These are phyloP conservation scores for Rhodotorula sp. DNA, from an alignment of 1,284 basidiomycete genomes.

Conservation along the genomic window DNA sequence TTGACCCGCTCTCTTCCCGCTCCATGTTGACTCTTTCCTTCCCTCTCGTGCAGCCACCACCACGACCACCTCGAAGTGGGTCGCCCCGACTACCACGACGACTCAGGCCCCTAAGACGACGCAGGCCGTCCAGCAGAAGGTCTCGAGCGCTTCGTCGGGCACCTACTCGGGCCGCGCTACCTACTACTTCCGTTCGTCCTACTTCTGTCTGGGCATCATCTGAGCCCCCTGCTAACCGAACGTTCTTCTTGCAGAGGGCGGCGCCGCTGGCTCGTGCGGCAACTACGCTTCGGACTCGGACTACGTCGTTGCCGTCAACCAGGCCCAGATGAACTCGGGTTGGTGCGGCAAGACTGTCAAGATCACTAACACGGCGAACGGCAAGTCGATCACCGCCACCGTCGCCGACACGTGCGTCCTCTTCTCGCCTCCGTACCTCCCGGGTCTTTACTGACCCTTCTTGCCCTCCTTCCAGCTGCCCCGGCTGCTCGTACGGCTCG, in stretches of 20 bases:
- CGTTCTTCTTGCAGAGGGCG: conserved; percentile 37
- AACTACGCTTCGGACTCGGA: conserved; percentile 42
- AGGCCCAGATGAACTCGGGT: conserved; percentile 20
- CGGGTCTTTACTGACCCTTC: conserved; percentile 2
- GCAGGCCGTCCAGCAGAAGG: neutral
- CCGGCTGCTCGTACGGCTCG: conserved; percentile 17
- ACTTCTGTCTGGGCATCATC: too few relatives aligned
- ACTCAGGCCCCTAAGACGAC: conserved; percentile 11
- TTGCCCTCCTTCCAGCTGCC: conserved; percentile 5
- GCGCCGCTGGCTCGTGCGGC: conserved; percentile 50
- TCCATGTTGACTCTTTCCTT: neutral
- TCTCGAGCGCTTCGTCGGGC: conserved; percentile 2
- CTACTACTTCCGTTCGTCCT: conserved; percentile 38
- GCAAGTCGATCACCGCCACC: conserved; percentile 62
- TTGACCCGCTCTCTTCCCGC: neutral
- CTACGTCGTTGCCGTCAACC: conserved; percentile 65
- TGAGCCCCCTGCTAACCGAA: too few relatives aligned
- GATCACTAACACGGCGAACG: conserved; percentile 55
- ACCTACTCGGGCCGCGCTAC: conserved; percentile 35
- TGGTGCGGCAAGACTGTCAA: conserved; percentile 27
- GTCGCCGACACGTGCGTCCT: conserved; percentile 31
- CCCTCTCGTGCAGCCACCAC: conserved; percentile 3
- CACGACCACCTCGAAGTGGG: neutral
- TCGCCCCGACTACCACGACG: conserved; percentile 16
- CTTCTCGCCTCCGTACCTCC: neutral